phyloP scores from a whole-genome alignment of 192 early-diverging fungal genomes.

The Backusella australiensis region DNA sequence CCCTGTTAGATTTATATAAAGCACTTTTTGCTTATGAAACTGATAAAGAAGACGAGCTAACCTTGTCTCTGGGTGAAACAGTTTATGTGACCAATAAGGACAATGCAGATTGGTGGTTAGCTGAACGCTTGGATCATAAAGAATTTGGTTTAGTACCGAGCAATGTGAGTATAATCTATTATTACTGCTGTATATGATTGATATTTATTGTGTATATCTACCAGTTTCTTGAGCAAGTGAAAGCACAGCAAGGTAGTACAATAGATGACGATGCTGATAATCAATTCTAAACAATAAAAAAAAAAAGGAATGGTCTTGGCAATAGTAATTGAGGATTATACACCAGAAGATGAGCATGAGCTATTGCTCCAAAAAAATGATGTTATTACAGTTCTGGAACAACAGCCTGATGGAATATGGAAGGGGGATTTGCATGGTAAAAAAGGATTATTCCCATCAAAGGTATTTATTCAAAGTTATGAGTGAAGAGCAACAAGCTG shows the following conservation, averaged over 20 bases:
- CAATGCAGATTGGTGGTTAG: slow-evolving; percentile 52
- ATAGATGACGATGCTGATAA: background rate
- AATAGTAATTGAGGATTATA: slow-evolving; percentile 66
- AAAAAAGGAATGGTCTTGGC: slow-evolving; percentile 39
- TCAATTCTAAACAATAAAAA: background rate
- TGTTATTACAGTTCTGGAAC: slow-evolving; percentile 63
- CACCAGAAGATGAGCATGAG: slow-evolving; percentile 57
- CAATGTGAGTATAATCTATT: slow-evolving; percentile 34
- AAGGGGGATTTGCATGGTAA: slow-evolving; percentile 67
- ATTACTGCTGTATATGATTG: background rate
- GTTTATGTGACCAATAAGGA: slow-evolving; percentile 53
- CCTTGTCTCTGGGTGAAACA: slow-evolving; percentile 53
- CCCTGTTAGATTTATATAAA: slow-evolving; percentile 22
- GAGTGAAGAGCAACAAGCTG: background rate
- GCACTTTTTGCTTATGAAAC: slow-evolving; percentile 50
- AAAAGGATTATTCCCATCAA: slow-evolving; percentile 61
- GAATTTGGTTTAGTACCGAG: slow-evolving; percentile 43
- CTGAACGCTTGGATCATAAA: slow-evolving; percentile 33
- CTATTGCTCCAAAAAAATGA: slow-evolving; percentile 61
- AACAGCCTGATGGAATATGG: slow-evolving; percentile 63
- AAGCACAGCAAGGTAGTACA: background rate
- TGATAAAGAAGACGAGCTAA: slow-evolving; percentile 60
- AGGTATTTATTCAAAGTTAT: slow-evolving; percentile 33
- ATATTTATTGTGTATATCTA: background rate
- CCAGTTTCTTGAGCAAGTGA: slow-evolving; percentile 22